phyloP scores from a whole-genome alignment of 352 stramenopile genomes.

The Detonula confervacea region DNA sequence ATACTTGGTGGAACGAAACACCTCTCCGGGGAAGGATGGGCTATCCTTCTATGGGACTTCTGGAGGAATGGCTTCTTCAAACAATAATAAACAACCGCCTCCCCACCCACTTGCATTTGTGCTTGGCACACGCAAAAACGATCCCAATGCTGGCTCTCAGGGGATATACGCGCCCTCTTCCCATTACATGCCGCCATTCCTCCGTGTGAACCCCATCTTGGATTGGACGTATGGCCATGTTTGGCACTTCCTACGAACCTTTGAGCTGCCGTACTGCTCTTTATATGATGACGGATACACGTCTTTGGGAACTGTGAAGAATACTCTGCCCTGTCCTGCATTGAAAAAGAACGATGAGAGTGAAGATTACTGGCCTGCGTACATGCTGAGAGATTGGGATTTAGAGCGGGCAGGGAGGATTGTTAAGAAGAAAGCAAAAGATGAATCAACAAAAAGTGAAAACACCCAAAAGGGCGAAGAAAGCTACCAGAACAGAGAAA shows the following conservation, averaged over 20 bases:
- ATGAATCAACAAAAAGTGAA: conserved; percentile 17
- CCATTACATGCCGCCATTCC: conserved; percentile 93
- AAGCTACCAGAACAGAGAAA: no score
- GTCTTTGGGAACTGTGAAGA: conserved; percentile 92
- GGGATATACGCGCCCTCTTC: conserved; percentile 79
- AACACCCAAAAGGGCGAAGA: conserved; percentile 13
- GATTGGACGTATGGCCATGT: conserved; percentile 95
- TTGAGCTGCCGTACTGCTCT: conserved; percentile 76
- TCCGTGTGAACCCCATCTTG: conserved; percentile 98
- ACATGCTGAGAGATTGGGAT: conserved; percentile 87
- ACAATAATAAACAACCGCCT: no score
- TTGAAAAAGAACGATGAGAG: conserved; percentile 67
- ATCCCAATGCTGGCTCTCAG: conserved; percentile 91
- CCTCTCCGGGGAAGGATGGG: conserved; percentile 23
- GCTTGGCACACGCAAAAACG: conserved; percentile 83
- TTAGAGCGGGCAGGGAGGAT: conserved; percentile 84
- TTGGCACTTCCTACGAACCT: conserved; percentile 90
- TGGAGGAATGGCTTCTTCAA: no score
- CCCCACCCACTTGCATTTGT: conserved; percentile 85
- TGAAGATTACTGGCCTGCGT: conserved; percentile 85
- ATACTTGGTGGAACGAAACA: conserved; percentile 74
- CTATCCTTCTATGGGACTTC: conserved; percentile 9
- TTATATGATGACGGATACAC: conserved; percentile 88
- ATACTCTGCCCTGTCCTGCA: conserved; percentile 94
- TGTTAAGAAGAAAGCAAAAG: conserved; percentile 44